Conservation (phyloP, 2,329 filamentous ascomycete genomes). For the Colletotrichum sp. region DNA sequence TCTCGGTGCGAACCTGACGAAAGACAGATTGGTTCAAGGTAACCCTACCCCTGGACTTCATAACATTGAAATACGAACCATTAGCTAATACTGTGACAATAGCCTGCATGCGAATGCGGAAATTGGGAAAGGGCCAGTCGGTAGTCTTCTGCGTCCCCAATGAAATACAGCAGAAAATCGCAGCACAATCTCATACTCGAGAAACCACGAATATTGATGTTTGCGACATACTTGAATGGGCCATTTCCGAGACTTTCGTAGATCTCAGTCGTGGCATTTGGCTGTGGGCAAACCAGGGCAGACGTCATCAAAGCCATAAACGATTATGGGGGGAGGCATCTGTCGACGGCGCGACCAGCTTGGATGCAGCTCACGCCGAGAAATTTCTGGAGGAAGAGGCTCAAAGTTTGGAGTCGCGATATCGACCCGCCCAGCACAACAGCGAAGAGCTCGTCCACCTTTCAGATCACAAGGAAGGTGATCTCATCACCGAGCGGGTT, state of each 20-base stretch:
- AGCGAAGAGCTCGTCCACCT: not conserved
- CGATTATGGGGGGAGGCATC: conserved; percentile 32
- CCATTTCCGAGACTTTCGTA: conserved; percentile 60
- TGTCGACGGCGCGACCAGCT: not conserved
- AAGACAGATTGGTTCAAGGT: conserved; percentile 75
- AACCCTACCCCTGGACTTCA: no score
- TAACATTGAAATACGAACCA: no score
- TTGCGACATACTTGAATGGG: conserved; percentile 63
- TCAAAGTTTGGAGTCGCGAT: conserved; percentile 55
- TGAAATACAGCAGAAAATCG: conserved; percentile 64
- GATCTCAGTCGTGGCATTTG: conserved; percentile 56
- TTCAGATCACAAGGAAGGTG: not conserved
- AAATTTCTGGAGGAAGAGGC: conserved; percentile 62
- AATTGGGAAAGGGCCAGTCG: conserved; percentile 70
- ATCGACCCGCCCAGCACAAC: conserved; percentile 39
- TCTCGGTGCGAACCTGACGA: conserved; percentile 67
- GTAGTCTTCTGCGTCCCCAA: conserved; percentile 64
- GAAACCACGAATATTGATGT: conserved; percentile 43
- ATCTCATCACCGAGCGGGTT: conserved; percentile 32
- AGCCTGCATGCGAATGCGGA: conserved; percentile 76
- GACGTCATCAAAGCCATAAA: conserved; percentile 49
- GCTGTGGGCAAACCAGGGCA: conserved; percentile 67
- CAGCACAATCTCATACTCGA: not conserved
- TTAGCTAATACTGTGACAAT: not conserved
- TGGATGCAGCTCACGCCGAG: conserved; percentile 35